Base-by-base conservation (phyloP, 345 rosid genomes). In the Firmiana major region DNA sequence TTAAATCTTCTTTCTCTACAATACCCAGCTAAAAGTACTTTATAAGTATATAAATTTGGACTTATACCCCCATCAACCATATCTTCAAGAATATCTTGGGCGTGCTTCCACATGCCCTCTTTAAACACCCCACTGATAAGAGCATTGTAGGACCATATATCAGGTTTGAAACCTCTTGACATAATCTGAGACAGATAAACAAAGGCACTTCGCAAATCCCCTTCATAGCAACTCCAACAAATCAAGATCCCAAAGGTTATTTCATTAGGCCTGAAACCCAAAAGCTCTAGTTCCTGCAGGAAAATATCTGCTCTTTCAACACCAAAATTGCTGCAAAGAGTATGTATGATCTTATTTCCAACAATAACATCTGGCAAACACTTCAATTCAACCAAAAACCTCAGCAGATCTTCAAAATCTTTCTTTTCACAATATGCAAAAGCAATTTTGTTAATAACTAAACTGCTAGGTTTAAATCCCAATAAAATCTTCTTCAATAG, bases 1-100 rank as follows among this genome's bases (percentile, higher is more conserved):
- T 90, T 90, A 82, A 94, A 92, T 77, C 77, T 81, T 85, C 96
- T 92, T 68, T 75, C 92, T 82, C 85, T 90, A 82, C 92, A 91
- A 82, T 88, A 92, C 34, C 97, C 94, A 28, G 93, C 90, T 64
- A 92, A 68, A 70, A 92, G 86, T 77, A 87, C 74, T 82, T 73
- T 81, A 82, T 75, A 89, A 73, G 90, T 90, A 28, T 88, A 81
- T 55, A 82, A 79, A 78, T 84, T 62, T 0, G 84, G 90, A 43
- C 71, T 31, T 51, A 59, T 17, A 36, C 87, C 88, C n/a, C 57
- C 79, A 57, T 85, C 92, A n/a, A 78, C 68, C 90, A 94, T 87
- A 78, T 92, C 97, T 77, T 88, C 87, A 9, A 90, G 78, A 79
- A 94, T 72, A 68, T 75, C 75, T 46, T 1, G 28, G 7, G 86